A percentile compares a stretch with the other conserved stretches of the same genome.
Conservation (phyloP, 805 yeast species). For the Saccharomycopsis capsularis region DNA sequence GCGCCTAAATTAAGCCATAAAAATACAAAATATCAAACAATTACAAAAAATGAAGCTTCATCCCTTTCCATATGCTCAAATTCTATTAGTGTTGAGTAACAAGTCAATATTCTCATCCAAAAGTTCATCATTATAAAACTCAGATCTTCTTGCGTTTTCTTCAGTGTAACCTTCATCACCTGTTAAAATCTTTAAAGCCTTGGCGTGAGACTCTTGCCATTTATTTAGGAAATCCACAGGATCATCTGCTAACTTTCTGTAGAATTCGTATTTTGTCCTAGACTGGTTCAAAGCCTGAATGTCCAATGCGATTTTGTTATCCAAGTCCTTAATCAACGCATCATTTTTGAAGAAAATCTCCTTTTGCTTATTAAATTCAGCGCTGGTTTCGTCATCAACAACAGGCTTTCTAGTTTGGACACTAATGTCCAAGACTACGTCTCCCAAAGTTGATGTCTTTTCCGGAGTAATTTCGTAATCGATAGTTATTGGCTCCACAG, state of each 20-base stretch:
- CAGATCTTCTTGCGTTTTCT: constrained; percentile 78
- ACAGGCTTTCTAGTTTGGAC: constrained; percentile 41
- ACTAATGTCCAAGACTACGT: constrained; percentile 67
- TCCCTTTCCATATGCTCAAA: too few relatives aligned
- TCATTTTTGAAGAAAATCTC: constrained; percentile 35
- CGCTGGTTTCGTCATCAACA: constrained; percentile 28
- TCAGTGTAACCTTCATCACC: constrained; percentile 90
- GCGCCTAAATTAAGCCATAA: too few relatives aligned
- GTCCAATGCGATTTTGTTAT: constrained; percentile 38
- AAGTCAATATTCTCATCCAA: constrained; percentile 74
- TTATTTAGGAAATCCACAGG: constrained; percentile 70
- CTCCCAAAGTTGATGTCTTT: constrained; percentile 73
- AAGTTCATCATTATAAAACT: constrained; percentile 73
- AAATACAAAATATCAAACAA: too few relatives aligned
- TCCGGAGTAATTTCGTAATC: constrained; percentile 74
- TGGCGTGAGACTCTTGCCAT: constrained; percentile 75
- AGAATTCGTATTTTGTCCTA: constrained; percentile 70
- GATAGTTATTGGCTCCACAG: constrained; percentile 72
- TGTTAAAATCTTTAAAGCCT: constrained; percentile 75
- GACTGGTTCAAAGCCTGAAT: constrained; percentile 45
- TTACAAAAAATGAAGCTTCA: too few relatives aligned
- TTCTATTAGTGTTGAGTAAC: constrained; percentile 48
- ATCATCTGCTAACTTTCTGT: constrained; percentile 60
- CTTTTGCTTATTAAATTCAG: constrained; percentile 28
- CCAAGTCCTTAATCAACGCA: constrained; percentile 35